Percentiles rank a stretch among this genome's conserved stretches.
phyloP scores from a whole-genome alignment of 495 filamentous ascomycete genomes.

The Penicillium tannophilum region DNA sequence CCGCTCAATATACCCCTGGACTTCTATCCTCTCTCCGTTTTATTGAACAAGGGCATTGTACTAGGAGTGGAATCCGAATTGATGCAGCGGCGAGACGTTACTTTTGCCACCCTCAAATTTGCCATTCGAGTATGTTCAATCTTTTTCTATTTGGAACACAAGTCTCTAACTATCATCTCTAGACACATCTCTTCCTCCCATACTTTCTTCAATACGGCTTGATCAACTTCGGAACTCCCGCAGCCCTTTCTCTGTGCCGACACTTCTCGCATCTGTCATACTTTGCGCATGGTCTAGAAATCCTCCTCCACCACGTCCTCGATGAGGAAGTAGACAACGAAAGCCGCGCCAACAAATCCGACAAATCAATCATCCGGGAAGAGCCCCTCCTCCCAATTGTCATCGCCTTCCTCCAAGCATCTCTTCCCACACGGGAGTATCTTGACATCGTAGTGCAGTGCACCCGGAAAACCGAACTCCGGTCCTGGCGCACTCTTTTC shows the following conservation, averaged over 20 bases:
- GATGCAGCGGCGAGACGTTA: conserved; percentile 85
- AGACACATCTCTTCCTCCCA: conserved; percentile 90
- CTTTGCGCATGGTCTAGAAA: conserved; percentile 89
- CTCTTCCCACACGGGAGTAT: conserved; percentile 72
- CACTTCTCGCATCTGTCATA: conserved; percentile 84
- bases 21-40: conserved; percentile 90
- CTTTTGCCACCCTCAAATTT: conserved; percentile 83
- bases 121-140: conserved; percentile 67
- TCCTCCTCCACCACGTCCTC: conserved; percentile 89
- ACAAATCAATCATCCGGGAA: conserved; percentile 29
- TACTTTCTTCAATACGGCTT: conserved; percentile 80
- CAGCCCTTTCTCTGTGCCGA: conserved; percentile 75
- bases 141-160: not conserved
- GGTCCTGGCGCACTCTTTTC: conserved; percentile 94
- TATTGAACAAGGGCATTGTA: conserved; percentile 82
- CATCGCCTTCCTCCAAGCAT: conserved; percentile 80
- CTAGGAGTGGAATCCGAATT: conserved; percentile 91
- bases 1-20: conserved; percentile 63
- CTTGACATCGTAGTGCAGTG: conserved; percentile 97
- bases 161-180: not conserved
- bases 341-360: conserved; percentile 57
- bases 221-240: conserved; percentile 65
- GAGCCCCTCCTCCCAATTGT: conserved; percentile 82
- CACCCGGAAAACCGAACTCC: conserved; percentile 94
- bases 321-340: conserved; percentile 89